Evolutionary conservation across 768 basidiomycete species (phyloP), one percentile per base, ranked within the genome.

Genomic region (Trametopsis cervina): DNA sequence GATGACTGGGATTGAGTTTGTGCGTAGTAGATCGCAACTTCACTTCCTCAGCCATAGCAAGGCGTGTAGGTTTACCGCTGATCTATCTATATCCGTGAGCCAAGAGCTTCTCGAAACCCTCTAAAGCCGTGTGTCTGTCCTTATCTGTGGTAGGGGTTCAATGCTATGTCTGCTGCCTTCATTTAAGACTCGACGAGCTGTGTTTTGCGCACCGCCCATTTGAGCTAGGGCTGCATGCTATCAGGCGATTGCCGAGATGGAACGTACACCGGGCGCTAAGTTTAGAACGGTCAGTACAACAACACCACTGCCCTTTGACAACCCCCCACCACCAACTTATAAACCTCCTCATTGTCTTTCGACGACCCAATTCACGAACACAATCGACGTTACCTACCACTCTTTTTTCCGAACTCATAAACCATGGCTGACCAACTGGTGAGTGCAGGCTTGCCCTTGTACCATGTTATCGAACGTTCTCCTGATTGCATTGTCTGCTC

Each of bases 351-450:
- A n/a, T n/a, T n/a, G n/a, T n/a, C n/a, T n/a, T n/a, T 57, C 46
- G 47, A 40, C 52, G 45, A 44, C 49, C 39, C 50, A 50, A 46
- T 47, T 56, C 44, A 49, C 49, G 35, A 53, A 37, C 42, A 27
- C 40, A 42, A 49, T 40, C 42, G 39, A 43, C 36, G 24, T 44
- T 20, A 33, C 51, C 33, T 40, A 50, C 40, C n/a, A 33, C 43
- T 50, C 55, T 42, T 37, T 25, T 11, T 39, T 27, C 35, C 51
- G 24, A 23, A 33, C 9, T 15, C 17, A 18, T 42, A 39, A 41
- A 60, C 42, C 12, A 78, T 78, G 77, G 76, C 76, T 54, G 77
- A 78, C 57, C 72, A 75, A 64, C 58, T 78, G 56, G 77, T 78
- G 55, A 57, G 76, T 33, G 29, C 29, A 33, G 29, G 15, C 9